Conservation (phyloP, 805 yeast genomes). For the Candida orba region DNA sequence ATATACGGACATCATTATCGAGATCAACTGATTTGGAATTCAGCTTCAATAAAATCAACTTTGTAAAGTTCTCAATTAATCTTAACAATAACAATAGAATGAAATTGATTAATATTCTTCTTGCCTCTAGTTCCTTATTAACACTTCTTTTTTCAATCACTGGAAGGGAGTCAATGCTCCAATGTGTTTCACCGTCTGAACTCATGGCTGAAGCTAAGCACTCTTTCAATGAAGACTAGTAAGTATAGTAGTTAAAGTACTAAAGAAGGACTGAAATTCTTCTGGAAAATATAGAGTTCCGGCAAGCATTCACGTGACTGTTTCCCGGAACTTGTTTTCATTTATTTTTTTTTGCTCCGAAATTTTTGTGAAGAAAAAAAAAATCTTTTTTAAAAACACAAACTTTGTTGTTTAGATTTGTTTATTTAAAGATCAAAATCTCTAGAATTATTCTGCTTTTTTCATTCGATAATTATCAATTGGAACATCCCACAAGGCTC, state of each 20-base stretch:
- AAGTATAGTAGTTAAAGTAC: too few relatives aligned
- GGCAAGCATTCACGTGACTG: neutral
- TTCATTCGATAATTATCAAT: too few relatives aligned
- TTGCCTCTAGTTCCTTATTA: conserved; percentile 34
- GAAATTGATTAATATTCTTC: conserved; percentile 27
- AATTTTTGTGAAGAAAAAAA: neutral
- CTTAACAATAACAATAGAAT: conserved; percentile 26
- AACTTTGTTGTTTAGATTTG: neutral
- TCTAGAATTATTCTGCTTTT: too few relatives aligned
- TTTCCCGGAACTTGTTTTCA: neutral
- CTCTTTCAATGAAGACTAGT: too few relatives aligned
- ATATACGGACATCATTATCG: neutral
- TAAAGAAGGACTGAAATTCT: too few relatives aligned
- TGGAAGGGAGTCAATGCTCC: conserved; percentile 13
- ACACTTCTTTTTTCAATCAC: conserved; percentile 29
- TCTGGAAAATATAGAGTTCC: too few relatives aligned
- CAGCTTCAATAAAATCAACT: conserved; percentile 15
- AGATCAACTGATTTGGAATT: conserved; percentile 10
- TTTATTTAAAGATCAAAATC: too few relatives aligned
- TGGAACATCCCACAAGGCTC: too few relatives aligned
- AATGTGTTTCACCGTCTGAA: neutral
- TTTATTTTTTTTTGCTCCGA: neutral
- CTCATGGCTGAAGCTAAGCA: neutral
- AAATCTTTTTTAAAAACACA: neutral
- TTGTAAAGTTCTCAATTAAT: conserved; percentile 17